Evolutionary conservation across 2,329 filamentous ascomycete genomes (phyloP), one percentile per base, ranked within the genome.

Genomic region (Cercospora sesami): DNA sequence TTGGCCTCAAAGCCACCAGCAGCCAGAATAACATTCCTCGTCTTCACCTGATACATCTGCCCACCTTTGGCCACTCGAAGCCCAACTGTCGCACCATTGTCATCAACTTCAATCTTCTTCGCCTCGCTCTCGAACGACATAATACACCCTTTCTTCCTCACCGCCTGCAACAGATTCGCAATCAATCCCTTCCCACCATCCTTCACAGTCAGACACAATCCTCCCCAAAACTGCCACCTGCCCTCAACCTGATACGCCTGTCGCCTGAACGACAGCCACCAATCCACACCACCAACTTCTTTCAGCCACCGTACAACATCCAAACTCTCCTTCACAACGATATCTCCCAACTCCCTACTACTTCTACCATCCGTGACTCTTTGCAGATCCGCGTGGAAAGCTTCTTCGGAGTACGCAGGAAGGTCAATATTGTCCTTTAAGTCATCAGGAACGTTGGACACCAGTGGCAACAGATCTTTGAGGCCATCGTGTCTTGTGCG

Each of bases 1-100:
- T 85, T 89, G 10, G 87, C 83, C 77, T 90, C 87, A 72, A 90
- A 90, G 0, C 89, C 89, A 1, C 89, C 89, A 10, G 87, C 86
- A 1, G 86, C 85, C 1, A 89, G 75, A 21, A 89, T 79, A 0
- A 88, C 80, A 3, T 82, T 79, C 74, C 23, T 71, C 55, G 80
- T 75, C 0, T 75, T 65, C 14, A 85, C 75, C 4, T 70, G 64
- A 5, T 75, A 68, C 10, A 68, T 71, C 59, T 71, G 66, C 0
- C 77, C 76, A 45, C 70, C 63, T 18, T 69, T 70, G 26, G 75
- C 71, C 1, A 79, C 77, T 14, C 76, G 68, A 5, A 83, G 73
- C 0, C 76, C 79, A 0, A 70, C 73, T 1, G 82, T 76, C 1
- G 66, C 70, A 1, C 79, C 81, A 1, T 70, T 73, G 1, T 64